Conservation (phyloP, 495 filamentous ascomycete species). For the Thermochaetoides thermophila region DNA sequence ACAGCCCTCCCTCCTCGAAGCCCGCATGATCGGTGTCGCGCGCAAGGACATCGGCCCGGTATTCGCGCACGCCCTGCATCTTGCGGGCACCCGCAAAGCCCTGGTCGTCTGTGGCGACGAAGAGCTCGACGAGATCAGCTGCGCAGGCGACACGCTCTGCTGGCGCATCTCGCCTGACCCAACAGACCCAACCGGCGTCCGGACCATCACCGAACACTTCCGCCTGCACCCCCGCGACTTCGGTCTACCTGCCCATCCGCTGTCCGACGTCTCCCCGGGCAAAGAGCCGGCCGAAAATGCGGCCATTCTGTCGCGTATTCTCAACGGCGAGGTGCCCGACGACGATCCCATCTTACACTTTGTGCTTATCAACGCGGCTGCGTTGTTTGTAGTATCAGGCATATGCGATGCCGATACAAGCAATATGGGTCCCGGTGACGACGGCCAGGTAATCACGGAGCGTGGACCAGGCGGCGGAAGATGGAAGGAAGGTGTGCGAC, state of each 20-base stretch:
- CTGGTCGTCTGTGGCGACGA: slow-evolving; percentile 89
- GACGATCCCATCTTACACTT: slow-evolving; percentile 84
- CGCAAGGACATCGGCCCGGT: slow-evolving; percentile 66
- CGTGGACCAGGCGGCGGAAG: slow-evolving; percentile 67
- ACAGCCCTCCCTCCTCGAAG: slow-evolving; percentile 45
- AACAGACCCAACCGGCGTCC: slow-evolving; percentile 24
- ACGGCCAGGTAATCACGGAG: slow-evolving; percentile 63
- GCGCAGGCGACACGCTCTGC: slow-evolving; percentile 73
- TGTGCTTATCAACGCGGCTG: slow-evolving; percentile 85
- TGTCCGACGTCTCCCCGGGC: slow-evolving; percentile 64
- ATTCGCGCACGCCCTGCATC: slow-evolving; percentile 69
- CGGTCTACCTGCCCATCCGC: slow-evolving; percentile 59
- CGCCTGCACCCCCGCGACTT: slow-evolving; percentile 67
- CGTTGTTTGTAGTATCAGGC: slow-evolving; percentile 67
- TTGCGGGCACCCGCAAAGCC: slow-evolving; percentile 66
- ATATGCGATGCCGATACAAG: slow-evolving; percentile 72
- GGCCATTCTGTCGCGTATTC: slow-evolving; percentile 58
- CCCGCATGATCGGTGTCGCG: slow-evolving; percentile 83
- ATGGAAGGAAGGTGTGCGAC: slow-evolving; percentile 85
- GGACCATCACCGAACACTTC: slow-evolving; percentile 55
- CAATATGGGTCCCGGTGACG: slow-evolving; percentile 46
- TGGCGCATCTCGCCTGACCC: slow-evolving; percentile 52
- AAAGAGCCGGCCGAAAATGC: slow-evolving; percentile 81
- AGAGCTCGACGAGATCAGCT: slow-evolving; percentile 89
- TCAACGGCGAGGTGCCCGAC: slow-evolving; percentile 52